A percentile compares a stretch with the other conserved stretches of the same genome.
phyloP scores from a whole-genome alignment of 768 basidiomycete species.

The Leccinum arenicola region DNA sequence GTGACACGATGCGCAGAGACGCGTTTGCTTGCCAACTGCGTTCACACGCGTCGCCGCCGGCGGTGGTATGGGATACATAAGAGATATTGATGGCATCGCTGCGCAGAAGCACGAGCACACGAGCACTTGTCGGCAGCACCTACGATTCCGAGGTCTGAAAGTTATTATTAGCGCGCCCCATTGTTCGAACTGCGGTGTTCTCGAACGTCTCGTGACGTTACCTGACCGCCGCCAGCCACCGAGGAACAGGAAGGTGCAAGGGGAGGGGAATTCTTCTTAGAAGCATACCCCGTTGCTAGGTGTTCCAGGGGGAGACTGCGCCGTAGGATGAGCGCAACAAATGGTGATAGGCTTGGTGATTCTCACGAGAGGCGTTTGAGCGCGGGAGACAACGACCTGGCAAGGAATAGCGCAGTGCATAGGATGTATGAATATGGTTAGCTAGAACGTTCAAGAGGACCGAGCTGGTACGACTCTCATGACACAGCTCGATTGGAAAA shows the following conservation, averaged over 20 bases:
- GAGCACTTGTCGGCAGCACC: too few species aligned
- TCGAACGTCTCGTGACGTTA: neutral
- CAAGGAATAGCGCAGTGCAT: neutral
- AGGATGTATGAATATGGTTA: neutral
- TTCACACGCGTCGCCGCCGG: neutral
- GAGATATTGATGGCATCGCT: neutral
- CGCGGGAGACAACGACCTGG: neutral
- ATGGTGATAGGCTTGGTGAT: neutral
- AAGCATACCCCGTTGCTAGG: neutral
- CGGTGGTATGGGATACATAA: neutral
- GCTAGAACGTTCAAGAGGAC: too few species aligned
- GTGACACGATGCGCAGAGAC: neutral
- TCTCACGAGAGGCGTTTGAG: neutral
- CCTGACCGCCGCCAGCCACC: neutral
- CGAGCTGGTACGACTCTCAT: too few species aligned
- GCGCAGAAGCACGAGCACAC: neutral
- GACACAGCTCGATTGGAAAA: too few species aligned
- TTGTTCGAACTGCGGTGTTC: neutral
- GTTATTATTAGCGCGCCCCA: neutral
- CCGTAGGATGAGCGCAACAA: neutral
- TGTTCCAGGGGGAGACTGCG: neutral
- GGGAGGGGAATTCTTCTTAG: neutral
- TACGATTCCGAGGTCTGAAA: neutral
- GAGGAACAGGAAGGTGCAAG: neutral
- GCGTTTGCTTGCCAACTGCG: neutral